Evolutionary conservation across 2,329 filamentous ascomycete genomes (phyloP).

Genomic region (Apiospora rasikravindrae): DNA sequence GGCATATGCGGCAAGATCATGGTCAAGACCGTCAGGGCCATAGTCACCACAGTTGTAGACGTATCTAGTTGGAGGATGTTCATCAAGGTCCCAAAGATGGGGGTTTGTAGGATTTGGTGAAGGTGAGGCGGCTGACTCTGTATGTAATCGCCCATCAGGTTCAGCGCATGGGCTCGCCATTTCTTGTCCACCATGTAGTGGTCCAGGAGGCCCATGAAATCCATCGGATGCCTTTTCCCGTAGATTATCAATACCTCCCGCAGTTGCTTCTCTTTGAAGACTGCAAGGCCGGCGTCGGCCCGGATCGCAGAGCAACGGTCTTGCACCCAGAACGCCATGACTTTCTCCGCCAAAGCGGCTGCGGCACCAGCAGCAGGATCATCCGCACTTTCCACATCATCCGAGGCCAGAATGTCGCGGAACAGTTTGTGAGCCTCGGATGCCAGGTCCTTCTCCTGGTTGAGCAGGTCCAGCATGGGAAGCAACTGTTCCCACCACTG

Average conservation of each 20-base stretch:
- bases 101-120: conserved; percentile 73
- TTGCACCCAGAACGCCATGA: conserved; percentile 63
- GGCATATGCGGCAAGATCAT: conserved; percentile 87
- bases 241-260: conserved; percentile 60
- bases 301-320: conserved; percentile 44
- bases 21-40: conserved; percentile 75
- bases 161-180: conserved; percentile 67
- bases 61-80: conserved; percentile 78
- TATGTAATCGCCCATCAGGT: conserved; percentile 74
- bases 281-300: conserved; percentile 43
- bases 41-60: conserved; percentile 76
- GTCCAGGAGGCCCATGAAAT: conserved; percentile 70
- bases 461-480: conserved; percentile 59
- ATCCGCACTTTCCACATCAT: conserved; percentile 59
- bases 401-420: conserved; percentile 67
- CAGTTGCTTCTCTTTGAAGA: conserved; percentile 56
- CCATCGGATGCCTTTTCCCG: conserved; percentile 75
- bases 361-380: conserved; percentile 47
- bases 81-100: conserved; percentile 73
- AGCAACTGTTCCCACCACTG: conserved; percentile 75
- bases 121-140: conserved; percentile 80
- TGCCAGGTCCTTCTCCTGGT: conserved; percentile 66
- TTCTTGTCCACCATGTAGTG: conserved; percentile 68
- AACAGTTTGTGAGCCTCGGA: conserved; percentile 69
- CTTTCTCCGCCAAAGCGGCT: conserved; percentile 49